Evolutionary conservation across 116 monocot genomes (phyloP).

Genomic region (Posidonia oceanica): DNA sequence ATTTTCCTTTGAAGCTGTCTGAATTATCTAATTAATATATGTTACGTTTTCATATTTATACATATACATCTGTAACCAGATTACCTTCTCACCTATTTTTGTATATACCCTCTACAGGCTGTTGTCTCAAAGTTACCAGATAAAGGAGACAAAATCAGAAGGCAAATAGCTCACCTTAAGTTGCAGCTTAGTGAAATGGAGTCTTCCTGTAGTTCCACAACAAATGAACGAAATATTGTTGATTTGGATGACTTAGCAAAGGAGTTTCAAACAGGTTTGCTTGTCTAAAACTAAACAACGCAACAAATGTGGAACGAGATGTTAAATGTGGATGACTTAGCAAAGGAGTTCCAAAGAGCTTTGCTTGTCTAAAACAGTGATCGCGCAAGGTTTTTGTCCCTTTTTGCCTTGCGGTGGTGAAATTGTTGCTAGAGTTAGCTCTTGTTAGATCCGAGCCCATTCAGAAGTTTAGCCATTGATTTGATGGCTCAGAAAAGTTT

Average conservation of each 20-base stretch:
- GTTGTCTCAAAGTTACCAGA: conserved; percentile 71
- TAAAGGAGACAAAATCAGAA: conserved; percentile 50
- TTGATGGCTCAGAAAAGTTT: too few relatives aligned
- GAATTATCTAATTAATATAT: neutral
- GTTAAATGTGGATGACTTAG: too few relatives aligned
- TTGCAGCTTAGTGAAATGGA: conserved; percentile 29
- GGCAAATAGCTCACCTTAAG: conserved; percentile 44
- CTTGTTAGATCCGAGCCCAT: too few relatives aligned
- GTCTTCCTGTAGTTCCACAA: neutral
- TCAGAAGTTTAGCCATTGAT: too few relatives aligned
- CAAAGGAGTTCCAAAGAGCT: too few relatives aligned
- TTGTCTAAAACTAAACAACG: too few relatives aligned
- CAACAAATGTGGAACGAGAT: too few relatives aligned
- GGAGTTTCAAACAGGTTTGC: conserved; percentile 21
- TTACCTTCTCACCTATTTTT: neutral
- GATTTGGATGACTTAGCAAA: conserved; percentile 46
- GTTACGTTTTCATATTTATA: neutral
- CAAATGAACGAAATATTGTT: conserved; percentile 20
- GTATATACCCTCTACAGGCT: conserved; percentile 20
- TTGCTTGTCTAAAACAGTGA: too few relatives aligned
- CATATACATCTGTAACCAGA: neutral
- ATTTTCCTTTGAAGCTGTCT: neutral
- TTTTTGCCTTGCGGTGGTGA: too few relatives aligned
- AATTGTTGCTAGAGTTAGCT: too few relatives aligned
- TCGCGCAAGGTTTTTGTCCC: too few relatives aligned